phyloP scores from a whole-genome alignment of 768 basidiomycete species.

The Polyporus arcularius region DNA sequence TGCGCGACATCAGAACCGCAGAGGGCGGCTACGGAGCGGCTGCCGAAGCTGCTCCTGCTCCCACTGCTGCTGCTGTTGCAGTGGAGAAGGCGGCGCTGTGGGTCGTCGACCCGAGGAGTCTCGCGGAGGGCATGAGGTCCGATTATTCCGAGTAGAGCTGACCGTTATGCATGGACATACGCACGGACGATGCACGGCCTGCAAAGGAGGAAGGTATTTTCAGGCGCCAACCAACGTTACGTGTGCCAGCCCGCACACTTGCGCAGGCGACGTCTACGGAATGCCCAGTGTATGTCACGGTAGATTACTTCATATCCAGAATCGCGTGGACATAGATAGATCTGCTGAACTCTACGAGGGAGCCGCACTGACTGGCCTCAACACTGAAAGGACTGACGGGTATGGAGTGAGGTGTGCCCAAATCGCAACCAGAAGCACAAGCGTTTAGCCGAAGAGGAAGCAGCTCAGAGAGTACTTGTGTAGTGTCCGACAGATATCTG shows the following conservation, averaged over 20 bases:
- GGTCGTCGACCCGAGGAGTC: slow-evolving; percentile 78
- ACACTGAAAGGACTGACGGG: too few relatives aligned
- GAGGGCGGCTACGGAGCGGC: slow-evolving; percentile 30
- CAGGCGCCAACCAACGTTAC: too few relatives aligned
- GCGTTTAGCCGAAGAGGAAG: too few relatives aligned
- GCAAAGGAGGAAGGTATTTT: too few relatives aligned
- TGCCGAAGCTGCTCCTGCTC: slow-evolving; percentile 22
- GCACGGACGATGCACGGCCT: neutral
- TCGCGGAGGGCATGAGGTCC: slow-evolving; percentile 61
- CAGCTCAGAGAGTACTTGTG: neutral
- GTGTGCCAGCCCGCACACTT: too few relatives aligned
- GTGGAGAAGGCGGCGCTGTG: slow-evolving; percentile 53
- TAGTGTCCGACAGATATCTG: neutral
- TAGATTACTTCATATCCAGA: too few relatives aligned
- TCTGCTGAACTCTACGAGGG: too few relatives aligned
- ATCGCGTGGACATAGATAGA: too few relatives aligned
- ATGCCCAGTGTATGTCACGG: neutral
- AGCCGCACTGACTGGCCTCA: too few relatives aligned
- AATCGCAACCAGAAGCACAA: too few relatives aligned
- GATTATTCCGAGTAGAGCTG: slow-evolving; percentile 22
- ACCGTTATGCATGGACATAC: neutral
- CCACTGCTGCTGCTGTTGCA: slow-evolving; percentile 6
- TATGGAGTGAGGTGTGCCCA: too few relatives aligned
- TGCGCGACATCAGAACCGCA: slow-evolving; percentile 60
- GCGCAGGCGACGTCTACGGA: neutral